Base-by-base conservation (phyloP, 768 basidiomycete genomes). In the Heimioporus sp. region DNA sequence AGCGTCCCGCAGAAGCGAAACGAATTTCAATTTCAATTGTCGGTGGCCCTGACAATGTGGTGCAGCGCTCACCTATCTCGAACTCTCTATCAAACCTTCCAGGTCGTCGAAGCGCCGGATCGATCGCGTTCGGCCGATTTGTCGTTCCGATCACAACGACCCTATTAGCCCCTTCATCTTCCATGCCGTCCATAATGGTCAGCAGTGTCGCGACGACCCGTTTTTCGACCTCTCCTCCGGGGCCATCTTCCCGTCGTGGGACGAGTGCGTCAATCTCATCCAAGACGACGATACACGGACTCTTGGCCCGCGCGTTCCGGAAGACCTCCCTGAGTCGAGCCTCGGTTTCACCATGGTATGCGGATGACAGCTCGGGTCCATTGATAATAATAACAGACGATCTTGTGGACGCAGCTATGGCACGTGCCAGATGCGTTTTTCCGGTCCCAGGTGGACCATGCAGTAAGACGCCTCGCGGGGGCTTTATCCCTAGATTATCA, bases 381-480 rank as follows among this genome's bases (percentile, higher is more conserved):
- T 96, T 96, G 66, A 98, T 86, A 46, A 92, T 83, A 56, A 99
- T 80, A n/a, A 97, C 90, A 24, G 86, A 84, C 8, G 93, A 90
- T 30, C 80, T 81, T 1, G 90, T 90, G 6, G 94, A 92, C 0
- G 85, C 80, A 4, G 96, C 94, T 52, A 99, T 94, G 13, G 94
- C 91, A 55, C 93, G 86, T 11, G 97, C 96, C 2, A 99, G 76
- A 64, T 97, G 93, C 0, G 97, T 99, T 73, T 99, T 99, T 15
- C 97, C 97, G 10, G 97, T 98, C 35, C 97, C 97, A 3, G 97
- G 93, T 11, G 94, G 95, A 11, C 97, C 97, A 67, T 98, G 87
- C 2, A 99, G 80, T 17, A 98, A 80, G 41, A 98, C 88, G 5
- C 97, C 97, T 42, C 91, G 85, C n/a, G 96, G 95, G 15, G 96